A percentile compares a stretch with the other conserved stretches of the same genome.
Evolutionary conservation across 2,329 filamentous ascomycete genomes (phyloP).

Genomic region (Trichoderma sp.): DNA sequence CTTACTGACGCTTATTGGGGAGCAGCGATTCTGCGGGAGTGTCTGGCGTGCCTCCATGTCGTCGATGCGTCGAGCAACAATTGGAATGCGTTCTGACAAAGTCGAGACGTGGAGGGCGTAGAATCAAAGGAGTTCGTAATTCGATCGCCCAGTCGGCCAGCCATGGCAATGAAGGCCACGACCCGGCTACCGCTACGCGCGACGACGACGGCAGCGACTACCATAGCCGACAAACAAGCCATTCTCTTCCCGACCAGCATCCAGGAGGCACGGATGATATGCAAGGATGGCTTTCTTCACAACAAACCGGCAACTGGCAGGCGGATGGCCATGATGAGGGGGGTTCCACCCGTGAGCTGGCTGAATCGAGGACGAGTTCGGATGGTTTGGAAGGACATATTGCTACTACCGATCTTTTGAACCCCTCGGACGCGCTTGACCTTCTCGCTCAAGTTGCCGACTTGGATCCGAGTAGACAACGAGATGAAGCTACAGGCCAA

Average conservation of each 20-base stretch:
- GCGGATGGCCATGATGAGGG: not conserved
- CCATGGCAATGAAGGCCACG: not conserved
- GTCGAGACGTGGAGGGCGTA: not conserved
- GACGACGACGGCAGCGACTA: not conserved
- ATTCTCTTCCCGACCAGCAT: not conserved
- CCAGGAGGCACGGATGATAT: not conserved
- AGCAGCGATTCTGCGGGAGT: not conserved
- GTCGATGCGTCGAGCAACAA: not conserved
- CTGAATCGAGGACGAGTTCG: not conserved
- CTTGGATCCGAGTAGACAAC: not conserved
- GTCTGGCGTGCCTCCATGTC: not conserved
- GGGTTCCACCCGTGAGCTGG: not conserved
- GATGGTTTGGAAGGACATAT: not conserved
- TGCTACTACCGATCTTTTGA: conserved; percentile 2
- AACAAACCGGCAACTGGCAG: not conserved
- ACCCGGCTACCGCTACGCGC: not conserved
- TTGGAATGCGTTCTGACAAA: not conserved
- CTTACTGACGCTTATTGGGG: not conserved
- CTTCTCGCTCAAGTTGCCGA: conserved; percentile 1
- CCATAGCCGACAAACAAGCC: not conserved
- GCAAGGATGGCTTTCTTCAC: not conserved
- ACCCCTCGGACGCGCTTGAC: not conserved
- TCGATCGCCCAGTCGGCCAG: not conserved
- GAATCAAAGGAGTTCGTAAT: not conserved
- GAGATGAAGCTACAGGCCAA: not conserved